Evolutionary conservation across 345 rosid genomes (phyloP).

Genomic region (Citrus medica): DNA sequence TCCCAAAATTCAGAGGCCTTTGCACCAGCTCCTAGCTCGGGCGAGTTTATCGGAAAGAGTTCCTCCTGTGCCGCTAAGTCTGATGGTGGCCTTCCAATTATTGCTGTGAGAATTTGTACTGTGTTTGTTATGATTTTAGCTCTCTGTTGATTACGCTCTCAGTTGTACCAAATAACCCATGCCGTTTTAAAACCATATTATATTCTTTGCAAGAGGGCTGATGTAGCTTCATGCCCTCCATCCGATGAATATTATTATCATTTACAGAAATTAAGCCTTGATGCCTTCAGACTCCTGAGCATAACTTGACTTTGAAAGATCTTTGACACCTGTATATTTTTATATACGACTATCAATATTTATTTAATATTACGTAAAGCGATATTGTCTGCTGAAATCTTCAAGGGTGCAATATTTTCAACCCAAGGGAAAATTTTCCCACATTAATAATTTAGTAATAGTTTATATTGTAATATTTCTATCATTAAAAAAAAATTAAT

Average conservation of each 20-base stretch:
- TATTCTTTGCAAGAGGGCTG: neutral
- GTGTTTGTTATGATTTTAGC: neutral
- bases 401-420: too few relatives aligned
- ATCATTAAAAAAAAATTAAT: neutral
- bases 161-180: neutral
- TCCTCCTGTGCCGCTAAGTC: conserved; percentile 28
- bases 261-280: neutral
- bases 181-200: neutral
- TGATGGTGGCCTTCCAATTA: conserved; percentile 13
- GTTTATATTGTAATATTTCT: neutral
- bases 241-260: too few relatives aligned
- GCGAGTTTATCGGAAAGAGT: conserved; percentile 48
- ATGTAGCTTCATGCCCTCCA: neutral
- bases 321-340: too few relatives aligned
- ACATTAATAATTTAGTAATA: too few relatives aligned
- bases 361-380: too few relatives aligned
- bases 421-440: too few relatives aligned
- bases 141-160: neutral
- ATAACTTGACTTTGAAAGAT: too few relatives aligned
- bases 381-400: too few relatives aligned
- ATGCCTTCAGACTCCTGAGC: neutral
- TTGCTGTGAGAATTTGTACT: conserved; percentile 23
- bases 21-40: conserved; percentile 46
- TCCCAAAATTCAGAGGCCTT: conserved; percentile 41
- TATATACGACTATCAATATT: too few relatives aligned